Conservation (phyloP, 768 basidiomycete species). For the Russula abietina region DNA sequence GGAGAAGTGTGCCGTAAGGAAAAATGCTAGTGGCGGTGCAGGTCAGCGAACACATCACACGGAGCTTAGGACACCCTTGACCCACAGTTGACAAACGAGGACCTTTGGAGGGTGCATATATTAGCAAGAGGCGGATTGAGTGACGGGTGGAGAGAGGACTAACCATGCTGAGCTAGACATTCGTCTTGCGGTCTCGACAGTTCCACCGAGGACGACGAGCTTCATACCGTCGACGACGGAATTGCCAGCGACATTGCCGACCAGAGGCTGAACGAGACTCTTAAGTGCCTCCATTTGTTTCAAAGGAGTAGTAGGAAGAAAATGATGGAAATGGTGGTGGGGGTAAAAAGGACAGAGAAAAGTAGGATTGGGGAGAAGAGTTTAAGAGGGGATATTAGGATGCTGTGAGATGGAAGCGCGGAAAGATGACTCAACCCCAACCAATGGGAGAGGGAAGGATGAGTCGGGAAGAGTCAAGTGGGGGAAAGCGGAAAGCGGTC, state of each 20-base stretch:
- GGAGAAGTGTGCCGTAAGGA: slow-evolving; percentile 85
- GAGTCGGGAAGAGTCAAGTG: background rate
- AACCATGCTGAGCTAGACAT: slow-evolving; percentile 81
- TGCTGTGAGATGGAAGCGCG: slow-evolving; percentile 16
- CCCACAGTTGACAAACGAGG: slow-evolving; percentile 84
- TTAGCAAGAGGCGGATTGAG: background rate
- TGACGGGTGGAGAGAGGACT: slow-evolving; percentile 26
- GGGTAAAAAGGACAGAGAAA: background rate
- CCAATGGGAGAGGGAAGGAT: background rate
- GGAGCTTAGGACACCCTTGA: slow-evolving; percentile 6
- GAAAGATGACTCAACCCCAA: slow-evolving; percentile 7
- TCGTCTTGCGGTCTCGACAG: slow-evolving; percentile 78
- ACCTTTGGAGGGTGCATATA: slow-evolving; percentile 39
- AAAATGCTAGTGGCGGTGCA: slow-evolving; percentile 34
- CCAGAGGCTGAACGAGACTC: slow-evolving; percentile 25
- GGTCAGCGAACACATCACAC: slow-evolving; percentile 20
- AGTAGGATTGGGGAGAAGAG: background rate
- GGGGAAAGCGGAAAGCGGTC: background rate
- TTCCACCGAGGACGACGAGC: slow-evolving; percentile 82
- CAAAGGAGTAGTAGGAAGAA: background rate
- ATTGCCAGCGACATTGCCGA: slow-evolving; percentile 25
- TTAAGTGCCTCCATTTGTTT: slow-evolving; percentile 24
- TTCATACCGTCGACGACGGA: slow-evolving; percentile 86
- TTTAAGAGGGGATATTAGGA: slow-evolving; percentile 21
- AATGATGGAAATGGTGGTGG: background rate